A percentile compares a stretch with the other conserved stretches of the same genome.
Conservation (phyloP, 768 basidiomycete genomes). For the Lanmaoa rubissima region DNA sequence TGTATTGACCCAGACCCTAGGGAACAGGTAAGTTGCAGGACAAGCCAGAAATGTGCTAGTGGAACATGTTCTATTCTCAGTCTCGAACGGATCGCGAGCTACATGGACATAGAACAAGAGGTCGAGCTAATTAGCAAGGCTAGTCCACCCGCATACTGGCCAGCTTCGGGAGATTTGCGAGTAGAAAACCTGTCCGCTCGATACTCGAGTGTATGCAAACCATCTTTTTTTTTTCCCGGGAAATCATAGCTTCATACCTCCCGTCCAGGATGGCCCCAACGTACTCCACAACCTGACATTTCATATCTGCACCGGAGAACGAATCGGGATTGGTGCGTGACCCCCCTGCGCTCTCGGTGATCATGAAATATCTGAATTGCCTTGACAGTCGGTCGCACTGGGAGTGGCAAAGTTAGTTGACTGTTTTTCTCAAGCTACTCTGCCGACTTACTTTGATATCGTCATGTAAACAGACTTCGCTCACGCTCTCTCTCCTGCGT, state of each 20-base stretch:
- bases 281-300: slow-evolving; percentile 4
- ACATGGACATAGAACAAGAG: slow-evolving; percentile 48
- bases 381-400: slow-evolving; percentile 7
- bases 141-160: slow-evolving; percentile 66
- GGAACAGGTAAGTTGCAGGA: slow-evolving; percentile 18
- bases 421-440: not conserved
- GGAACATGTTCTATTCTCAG: slow-evolving; percentile 7
- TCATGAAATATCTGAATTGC: not conserved
- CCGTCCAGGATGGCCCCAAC: not conserved
- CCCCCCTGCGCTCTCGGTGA: not conserved
- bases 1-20: slow-evolving; percentile 7
- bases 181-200: slow-evolving; percentile 54
- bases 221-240: not conserved
- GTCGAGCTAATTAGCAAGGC: slow-evolving; percentile 45
- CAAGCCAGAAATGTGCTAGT: not conserved
- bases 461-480: slow-evolving; percentile 39
- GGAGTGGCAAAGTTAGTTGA: slow-evolving; percentile 4
- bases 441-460: not conserved
- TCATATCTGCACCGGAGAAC: slow-evolving; percentile 6
- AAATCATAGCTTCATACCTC: not conserved
- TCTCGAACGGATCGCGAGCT: slow-evolving; percentile 41
- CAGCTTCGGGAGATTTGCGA: slow-evolving; percentile 52
- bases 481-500: slow-evolving; percentile 48
- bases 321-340: slow-evolving; percentile 8
- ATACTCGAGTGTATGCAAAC: slow-evolving; percentile 38